Base-by-base conservation (phyloP, 108 stramenopile species). In the Cyclotella atomus region DNA sequence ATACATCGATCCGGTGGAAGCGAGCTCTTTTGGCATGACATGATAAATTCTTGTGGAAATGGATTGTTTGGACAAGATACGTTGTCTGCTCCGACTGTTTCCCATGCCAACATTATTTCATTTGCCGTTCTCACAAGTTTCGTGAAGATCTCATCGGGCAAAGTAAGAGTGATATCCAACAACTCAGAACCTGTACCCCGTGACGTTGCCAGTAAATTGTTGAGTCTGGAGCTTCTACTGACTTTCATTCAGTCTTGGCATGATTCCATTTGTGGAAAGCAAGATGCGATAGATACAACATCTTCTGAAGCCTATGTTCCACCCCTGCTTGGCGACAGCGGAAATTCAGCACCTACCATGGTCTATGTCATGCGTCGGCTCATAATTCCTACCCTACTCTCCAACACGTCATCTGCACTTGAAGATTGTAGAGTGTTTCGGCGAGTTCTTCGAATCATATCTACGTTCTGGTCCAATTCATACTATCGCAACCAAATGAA, bases 1-100 rank as follows among this genome's bases (percentile, higher is more conserved):
- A 86, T 95, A 30, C 76, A 88, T 53, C 83, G 94, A 70, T 88
- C 90, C 21, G 94, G 94, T 4, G 94, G 94, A 9, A 91, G 89
- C 50, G 94, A 95, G 67, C 71, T 95, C 2, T 95, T 95, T 70
- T 95, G 94, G 94, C 84, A 92, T 67, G 94, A 95, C 67, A 92
- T 95, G 94, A 91, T 90, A 47, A 84, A 84, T 71, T 74, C 80
- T 8, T 92, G 91, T 67, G 94, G 91, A 3, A 30, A 16, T 30
- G 87, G 86, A 30, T 65, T 95, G 43, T 95, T 95, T 64, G 89
- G 86, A 27, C 73, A 73, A 34, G 76, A 84, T 47, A 34, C 68
- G 14, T 52, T 49, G 15, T 65, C 86, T 23, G 34, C 54, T 14
- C 67, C 73, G 27, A 72, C 59, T 64, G 71, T 71, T 1, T 60